These are phyloP conservation scores for Linum lewisii DNA, from an alignment of 345 rosid genomes.

Conservation along the genomic window DNA sequence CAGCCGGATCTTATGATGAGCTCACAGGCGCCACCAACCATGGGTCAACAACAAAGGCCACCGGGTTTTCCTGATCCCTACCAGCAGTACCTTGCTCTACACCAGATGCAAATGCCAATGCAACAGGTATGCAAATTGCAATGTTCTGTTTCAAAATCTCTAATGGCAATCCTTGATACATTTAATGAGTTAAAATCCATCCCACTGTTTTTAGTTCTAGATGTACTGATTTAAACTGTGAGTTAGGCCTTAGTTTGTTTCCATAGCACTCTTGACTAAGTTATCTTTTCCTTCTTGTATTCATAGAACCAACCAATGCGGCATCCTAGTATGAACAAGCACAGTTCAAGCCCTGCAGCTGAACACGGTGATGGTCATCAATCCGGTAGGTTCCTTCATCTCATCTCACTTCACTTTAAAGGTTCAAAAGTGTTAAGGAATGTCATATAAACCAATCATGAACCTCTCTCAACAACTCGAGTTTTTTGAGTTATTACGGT, in stretches of 20 bases:
- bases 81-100: conserved; percentile 52
- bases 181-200: not conserved
- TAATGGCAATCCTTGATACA: conserved; percentile 1
- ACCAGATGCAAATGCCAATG: conserved; percentile 41
- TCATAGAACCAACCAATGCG: conserved; percentile 43
- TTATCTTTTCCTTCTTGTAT: not conserved
- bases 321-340: conserved; percentile 51
- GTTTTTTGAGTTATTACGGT: too few relatives aligned
- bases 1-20: conserved; percentile 35
- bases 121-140: conserved; percentile 42
- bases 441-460: too few relatives aligned
- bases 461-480: too few relatives aligned
- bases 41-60: conserved; percentile 31
- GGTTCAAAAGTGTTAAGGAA: too few relatives aligned
- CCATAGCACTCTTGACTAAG: not conserved
- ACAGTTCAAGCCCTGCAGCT: conserved; percentile 37
- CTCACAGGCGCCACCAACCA: conserved; percentile 32
- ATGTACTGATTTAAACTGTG: not conserved
- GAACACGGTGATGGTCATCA: conserved; percentile 37
- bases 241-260: too few relatives aligned
- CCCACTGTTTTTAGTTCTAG: not conserved
- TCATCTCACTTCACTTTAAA: not conserved
- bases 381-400: conserved; percentile 29
- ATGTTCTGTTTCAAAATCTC: too few relatives aligned
- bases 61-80: conserved; percentile 52